Evolutionary conservation across 768 basidiomycete genomes (phyloP).

Genomic region (Neoboletus subvelutipes): DNA sequence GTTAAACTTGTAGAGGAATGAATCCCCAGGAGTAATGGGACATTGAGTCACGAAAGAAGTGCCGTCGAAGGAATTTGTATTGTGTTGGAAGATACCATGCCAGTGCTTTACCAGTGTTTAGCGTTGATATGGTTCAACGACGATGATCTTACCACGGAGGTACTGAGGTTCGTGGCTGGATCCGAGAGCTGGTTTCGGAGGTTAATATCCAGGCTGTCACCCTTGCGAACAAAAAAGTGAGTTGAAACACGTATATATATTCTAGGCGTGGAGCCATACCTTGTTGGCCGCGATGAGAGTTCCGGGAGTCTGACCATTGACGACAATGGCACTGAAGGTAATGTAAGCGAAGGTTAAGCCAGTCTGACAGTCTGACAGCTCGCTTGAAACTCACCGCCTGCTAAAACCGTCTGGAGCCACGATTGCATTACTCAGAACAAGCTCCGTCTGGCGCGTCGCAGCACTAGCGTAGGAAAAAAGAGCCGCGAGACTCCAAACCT

Average conservation of each 20-base stretch:
- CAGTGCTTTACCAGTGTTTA: slow-evolving; percentile 34
- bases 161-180: slow-evolving; percentile 38
- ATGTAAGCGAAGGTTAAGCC: not conserved
- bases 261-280: slow-evolving; percentile 11
- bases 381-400: slow-evolving; percentile 24
- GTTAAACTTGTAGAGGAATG: slow-evolving; percentile 40
- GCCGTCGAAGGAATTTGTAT: slow-evolving; percentile 46
- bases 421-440: slow-evolving; percentile 39
- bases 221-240: slow-evolving; percentile 23
- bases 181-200: slow-evolving; percentile 41
- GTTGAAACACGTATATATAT: not conserved
- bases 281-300: slow-evolving; percentile 41
- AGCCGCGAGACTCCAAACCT: slow-evolving; percentile 4
- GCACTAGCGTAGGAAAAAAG: slow-evolving; percentile 11
- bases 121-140: not conserved
- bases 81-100: slow-evolving; percentile 48
- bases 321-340: slow-evolving; percentile 37
- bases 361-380: not conserved
- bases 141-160: slow-evolving; percentile 38
- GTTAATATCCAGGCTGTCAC: slow-evolving; percentile 41
- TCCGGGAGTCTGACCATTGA: slow-evolving; percentile 43
- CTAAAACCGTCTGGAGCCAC: slow-evolving; percentile 45
- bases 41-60: slow-evolving; percentile 47
- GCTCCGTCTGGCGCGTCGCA: slow-evolving; percentile 18
- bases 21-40: slow-evolving; percentile 39